Conservation (phyloP, 805 yeast species). For the Candida wancherniae region DNA sequence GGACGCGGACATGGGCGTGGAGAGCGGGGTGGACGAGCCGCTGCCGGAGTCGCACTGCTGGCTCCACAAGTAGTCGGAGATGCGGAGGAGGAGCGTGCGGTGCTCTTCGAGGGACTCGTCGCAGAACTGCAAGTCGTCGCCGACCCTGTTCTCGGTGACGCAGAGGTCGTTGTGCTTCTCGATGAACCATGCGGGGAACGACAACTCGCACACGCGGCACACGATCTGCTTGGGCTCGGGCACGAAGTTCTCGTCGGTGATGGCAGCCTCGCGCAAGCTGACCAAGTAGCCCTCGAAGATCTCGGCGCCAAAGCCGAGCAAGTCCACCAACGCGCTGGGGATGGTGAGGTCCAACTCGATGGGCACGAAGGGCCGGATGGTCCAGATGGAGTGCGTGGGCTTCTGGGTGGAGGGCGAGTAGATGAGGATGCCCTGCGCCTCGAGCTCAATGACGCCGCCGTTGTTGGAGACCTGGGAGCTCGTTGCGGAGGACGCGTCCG, state of each 20-base stretch:
- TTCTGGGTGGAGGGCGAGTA: slow-evolving; percentile 51
- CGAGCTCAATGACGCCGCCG: slow-evolving; percentile 66
- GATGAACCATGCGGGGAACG: slow-evolving; percentile 94
- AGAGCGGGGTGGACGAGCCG: slow-evolving; percentile 16
- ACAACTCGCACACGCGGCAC: slow-evolving; percentile 88
- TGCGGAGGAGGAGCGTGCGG: slow-evolving; percentile 41
- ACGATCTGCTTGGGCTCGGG: slow-evolving; percentile 80
- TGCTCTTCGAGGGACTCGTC: slow-evolving; percentile 81
- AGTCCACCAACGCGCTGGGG: slow-evolving; percentile 64
- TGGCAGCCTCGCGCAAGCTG: slow-evolving; percentile 57
- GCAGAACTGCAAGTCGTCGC: slow-evolving; percentile 64
- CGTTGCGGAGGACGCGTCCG: slow-evolving; percentile 3
- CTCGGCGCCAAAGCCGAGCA: slow-evolving; percentile 85
- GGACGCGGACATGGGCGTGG: slow-evolving; percentile 17
- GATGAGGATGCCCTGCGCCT: slow-evolving; percentile 90
- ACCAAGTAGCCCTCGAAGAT: slow-evolving; percentile 72
- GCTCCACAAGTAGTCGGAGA: slow-evolving; percentile 37
- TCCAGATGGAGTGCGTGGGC: slow-evolving; percentile 90
- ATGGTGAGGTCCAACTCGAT: slow-evolving; percentile 61
- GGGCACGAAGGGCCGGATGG: slow-evolving; percentile 70
- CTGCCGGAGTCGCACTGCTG: slow-evolving; percentile 10
- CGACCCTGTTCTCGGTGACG: slow-evolving; percentile 75
- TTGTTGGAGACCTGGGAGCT: slow-evolving; percentile 43
- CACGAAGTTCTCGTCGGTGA: slow-evolving; percentile 56
- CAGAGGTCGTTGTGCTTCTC: slow-evolving; percentile 89